Base-by-base conservation (phyloP, 2,329 filamentous ascomycete genomes). In the Epicoccum sorghinum region DNA sequence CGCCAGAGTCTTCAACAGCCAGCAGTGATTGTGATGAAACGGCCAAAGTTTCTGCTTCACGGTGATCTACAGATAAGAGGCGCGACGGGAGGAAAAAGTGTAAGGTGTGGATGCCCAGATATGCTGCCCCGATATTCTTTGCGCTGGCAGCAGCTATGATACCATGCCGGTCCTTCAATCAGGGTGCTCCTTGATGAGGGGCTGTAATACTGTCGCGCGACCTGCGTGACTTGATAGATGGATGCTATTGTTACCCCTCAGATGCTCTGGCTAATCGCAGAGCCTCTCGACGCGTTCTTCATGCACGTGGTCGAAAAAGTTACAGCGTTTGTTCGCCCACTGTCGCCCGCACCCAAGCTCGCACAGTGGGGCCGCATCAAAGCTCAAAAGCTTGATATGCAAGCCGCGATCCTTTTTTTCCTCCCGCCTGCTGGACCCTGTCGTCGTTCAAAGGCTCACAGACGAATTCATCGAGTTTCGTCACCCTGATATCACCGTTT, bases 101-200 rank as follows among this genome's bases (percentile, higher is more conserved):
- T 35, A 40, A 50, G 41, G 42, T 55, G 43, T 18, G 32, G 10
- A 38, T 44, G 47, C 46, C 48, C 51, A 42, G 23, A 44, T 23
- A 39, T 40, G 53, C 47, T 57, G 46, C 44, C 55, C n/a, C 40
- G 38, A 48, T 51, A 59, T 57, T 56, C 52, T 62, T 60, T 47
- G 50, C 49, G 58, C 39, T 54, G 52, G 6, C 32, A 9, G 32
- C 52, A 57, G 62, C 64, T 64, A 66, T 63, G 60, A 66, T 61
- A 63, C 57, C 47, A 61, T 58, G 42, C 57, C 48, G 54, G 52
- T 47, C 46, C 40, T 42, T 50, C 46, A 47, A 49, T 48, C 22
- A 48, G 47, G 32, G 32, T 47, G 25, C 52, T 22, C 30, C 41
- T 49, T n/a, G 32, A 33, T 41, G 52, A 55, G 52, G 52, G 52